phyloP scores from a whole-genome alignment of 805 yeast species.

The Tetrapisispora arboricola region DNA sequence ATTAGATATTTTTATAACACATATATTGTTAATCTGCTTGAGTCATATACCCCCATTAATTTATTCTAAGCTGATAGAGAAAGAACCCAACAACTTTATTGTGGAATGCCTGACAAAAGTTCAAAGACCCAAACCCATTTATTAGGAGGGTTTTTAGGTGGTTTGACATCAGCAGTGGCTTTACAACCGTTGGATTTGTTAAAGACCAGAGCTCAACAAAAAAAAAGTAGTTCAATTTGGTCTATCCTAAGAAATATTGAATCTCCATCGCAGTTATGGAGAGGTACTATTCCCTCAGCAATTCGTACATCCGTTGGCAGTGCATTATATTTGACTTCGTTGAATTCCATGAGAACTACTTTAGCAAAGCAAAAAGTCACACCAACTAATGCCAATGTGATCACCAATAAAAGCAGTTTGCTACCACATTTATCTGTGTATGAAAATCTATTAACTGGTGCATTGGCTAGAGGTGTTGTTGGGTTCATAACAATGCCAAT shows the following conservation, averaged over 20 bases:
- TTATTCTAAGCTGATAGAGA: no score
- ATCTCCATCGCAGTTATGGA: slow-evolving; percentile 52
- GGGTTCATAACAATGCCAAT: slow-evolving; percentile 92
- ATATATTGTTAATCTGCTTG: no score
- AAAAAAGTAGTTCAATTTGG: slow-evolving; percentile 23
- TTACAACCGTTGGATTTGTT: slow-evolving; percentile 85
- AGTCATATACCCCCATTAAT: no score
- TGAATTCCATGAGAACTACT: slow-evolving; percentile 50
- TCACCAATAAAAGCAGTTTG: slow-evolving; percentile 25
- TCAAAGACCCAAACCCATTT: slow-evolving; percentile 38
- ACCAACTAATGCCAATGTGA: not conserved
- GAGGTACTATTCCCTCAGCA: slow-evolving; percentile 89
- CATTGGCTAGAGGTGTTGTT: slow-evolving; percentile 64
- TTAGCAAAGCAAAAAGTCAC: slow-evolving; percentile 22
- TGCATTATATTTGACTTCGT: slow-evolving; percentile 68
- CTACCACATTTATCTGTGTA: slow-evolving; percentile 63
- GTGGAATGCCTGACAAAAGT: not conserved
- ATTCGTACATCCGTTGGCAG: slow-evolving; percentile 85
- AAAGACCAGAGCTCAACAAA: slow-evolving; percentile 78
- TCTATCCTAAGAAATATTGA: slow-evolving; percentile 33
- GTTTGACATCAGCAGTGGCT: slow-evolving; percentile 66
- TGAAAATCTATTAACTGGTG: slow-evolving; percentile 70
- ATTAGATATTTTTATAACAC: no score
- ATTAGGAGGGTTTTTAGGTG: slow-evolving; percentile 73
- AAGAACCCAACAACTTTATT: no score